Evolutionary conservation across 768 basidiomycete species (phyloP).

Genomic region (Hydnum rufescens): DNA sequence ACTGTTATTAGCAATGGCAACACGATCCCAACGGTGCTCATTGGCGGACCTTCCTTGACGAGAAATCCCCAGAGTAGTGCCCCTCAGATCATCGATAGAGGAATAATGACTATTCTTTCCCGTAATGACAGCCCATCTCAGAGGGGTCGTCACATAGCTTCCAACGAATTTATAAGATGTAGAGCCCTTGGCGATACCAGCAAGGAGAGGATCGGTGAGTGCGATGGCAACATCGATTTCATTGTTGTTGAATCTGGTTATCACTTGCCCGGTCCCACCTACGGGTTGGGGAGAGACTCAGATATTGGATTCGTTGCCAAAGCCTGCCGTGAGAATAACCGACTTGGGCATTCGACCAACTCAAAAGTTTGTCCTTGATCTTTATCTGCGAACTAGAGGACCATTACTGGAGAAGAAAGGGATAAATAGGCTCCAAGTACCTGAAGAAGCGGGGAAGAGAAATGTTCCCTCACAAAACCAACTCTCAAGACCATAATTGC

Average conservation of each 20-base stretch:
- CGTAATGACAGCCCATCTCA: slow-evolving; percentile 68
- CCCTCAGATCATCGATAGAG: slow-evolving; percentile 51
- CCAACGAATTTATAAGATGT: slow-evolving; percentile 80
- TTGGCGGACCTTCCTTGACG: slow-evolving; percentile 49
- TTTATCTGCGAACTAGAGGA: slow-evolving; percentile 32
- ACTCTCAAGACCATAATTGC: slow-evolving; percentile 4
- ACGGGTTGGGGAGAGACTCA: background rate
- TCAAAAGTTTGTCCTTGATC: slow-evolving; percentile 58
- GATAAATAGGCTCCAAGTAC: background rate
- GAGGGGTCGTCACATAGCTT: slow-evolving; percentile 47
- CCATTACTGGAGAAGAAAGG: background rate
- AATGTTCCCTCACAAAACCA: slow-evolving; percentile 54
- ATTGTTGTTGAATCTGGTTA: slow-evolving; percentile 48
- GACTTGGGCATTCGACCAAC: slow-evolving; percentile 79
- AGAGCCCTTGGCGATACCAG: slow-evolving; percentile 81
- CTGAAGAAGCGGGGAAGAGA: slow-evolving; percentile 80
- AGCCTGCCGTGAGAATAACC: too few species aligned
- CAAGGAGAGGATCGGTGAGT: slow-evolving; percentile 77
- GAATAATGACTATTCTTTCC: slow-evolving; percentile 56
- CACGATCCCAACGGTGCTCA: too few species aligned
- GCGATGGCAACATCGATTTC: slow-evolving; percentile 76
- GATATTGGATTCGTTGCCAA: too few species aligned
- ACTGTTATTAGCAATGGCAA: too few species aligned
- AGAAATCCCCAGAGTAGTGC: slow-evolving; percentile 75
- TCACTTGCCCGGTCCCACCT: slow-evolving; percentile 79